These are phyloP conservation scores for Heterobasidion occidentale DNA, from an alignment of 1,284 basidiomycete genomes.

Conservation along the genomic window DNA sequence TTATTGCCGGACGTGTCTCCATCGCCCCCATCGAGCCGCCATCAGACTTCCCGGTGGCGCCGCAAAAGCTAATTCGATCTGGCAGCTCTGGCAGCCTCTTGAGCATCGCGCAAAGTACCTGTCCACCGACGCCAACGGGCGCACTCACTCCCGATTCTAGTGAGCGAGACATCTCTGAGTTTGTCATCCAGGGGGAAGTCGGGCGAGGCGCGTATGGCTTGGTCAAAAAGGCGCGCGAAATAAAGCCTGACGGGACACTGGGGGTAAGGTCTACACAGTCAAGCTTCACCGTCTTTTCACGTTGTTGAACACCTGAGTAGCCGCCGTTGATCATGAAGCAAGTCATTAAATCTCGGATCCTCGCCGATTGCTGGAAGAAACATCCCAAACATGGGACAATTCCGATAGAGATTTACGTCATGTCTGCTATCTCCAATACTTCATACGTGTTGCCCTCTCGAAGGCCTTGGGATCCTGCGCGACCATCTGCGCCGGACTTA, in stretches of 20 bases:
- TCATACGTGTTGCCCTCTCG: constrained; percentile 64
- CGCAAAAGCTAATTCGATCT: constrained; percentile 54
- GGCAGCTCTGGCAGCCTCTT: constrained; percentile 54
- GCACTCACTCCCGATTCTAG: constrained; percentile 41
- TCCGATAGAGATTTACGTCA: constrained; percentile 98
- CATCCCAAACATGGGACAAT: constrained; percentile 94
- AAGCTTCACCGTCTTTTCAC: constrained; percentile 5
- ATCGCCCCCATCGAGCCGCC: constrained; percentile 67
- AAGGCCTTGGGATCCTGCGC: constrained; percentile 76
- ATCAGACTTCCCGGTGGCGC: constrained; percentile 45
- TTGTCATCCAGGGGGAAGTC: constrained; percentile 79
- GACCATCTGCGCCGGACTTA: constrained; percentile 15
- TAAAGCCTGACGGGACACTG: constrained; percentile 63
- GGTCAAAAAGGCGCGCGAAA: constrained; percentile 85
- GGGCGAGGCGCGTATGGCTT: constrained; percentile 97
- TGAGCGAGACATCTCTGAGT: constrained; percentile 66
- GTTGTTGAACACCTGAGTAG: constrained; percentile 23
- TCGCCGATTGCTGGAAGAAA: constrained; percentile 99
- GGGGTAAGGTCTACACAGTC: constrained; percentile 54
- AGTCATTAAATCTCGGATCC: constrained; percentile 95
- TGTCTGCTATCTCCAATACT: constrained; percentile 81
- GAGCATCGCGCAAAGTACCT: constrained; percentile 49
- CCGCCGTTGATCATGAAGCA: constrained; percentile 90
- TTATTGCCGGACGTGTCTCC: constrained; percentile 71
- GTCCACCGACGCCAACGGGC: constrained; percentile 48